Evolutionary conservation across 1,284 basidiomycete species (phyloP), one percentile per base, ranked within the genome.

Genomic region (Naganishia sp.): DNA sequence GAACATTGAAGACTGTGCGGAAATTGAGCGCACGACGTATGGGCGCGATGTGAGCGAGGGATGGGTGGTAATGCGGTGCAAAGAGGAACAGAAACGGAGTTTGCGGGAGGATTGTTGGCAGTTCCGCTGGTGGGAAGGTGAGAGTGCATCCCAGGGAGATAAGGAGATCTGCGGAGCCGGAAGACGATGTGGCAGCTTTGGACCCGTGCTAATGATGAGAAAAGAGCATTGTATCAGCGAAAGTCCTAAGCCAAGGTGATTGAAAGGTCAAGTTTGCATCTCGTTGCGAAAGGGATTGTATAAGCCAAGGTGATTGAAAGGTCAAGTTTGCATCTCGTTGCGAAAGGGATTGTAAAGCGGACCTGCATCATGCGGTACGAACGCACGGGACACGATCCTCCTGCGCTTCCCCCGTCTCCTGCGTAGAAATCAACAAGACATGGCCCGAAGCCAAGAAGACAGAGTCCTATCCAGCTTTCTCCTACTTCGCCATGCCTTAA

Each of bases 1-100:
- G 84, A 67, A 96, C 83, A 81, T 99, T 99, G 86, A 98, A 98
- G 82, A 99, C 88, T 2, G 95, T 98, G 31, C 94, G 90, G 83
- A 97, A 97, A 66, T 94, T 93, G 61, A 99, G 86, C 0, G 86
- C 81, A 73, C 90, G 88, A 63, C 95, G 88, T 74, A 90, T 87
- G 0, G 94, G 93, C 0, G 90, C 91, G 71, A 99, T 84, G 69
- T 86, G 84, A 0, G 89, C 90, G 46, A 98, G 84, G 0, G 90
- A 80, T 0, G 94, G 94, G 79, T 99, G 94, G 80, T 93, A 97
- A 74, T 94, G 88, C 0, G 93, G 90, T 0, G 92, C 94, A 70
- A 95, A 89, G 77, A 99, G 88, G 84, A 97, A 98, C 13, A 88
- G 86, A 81, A 98, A 98, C 0, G 92, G 90, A 6, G 88, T 82